Evolutionary conservation across 179 eudicot genomes (phyloP).

Genomic region (Patellifolia procumbens): DNA sequence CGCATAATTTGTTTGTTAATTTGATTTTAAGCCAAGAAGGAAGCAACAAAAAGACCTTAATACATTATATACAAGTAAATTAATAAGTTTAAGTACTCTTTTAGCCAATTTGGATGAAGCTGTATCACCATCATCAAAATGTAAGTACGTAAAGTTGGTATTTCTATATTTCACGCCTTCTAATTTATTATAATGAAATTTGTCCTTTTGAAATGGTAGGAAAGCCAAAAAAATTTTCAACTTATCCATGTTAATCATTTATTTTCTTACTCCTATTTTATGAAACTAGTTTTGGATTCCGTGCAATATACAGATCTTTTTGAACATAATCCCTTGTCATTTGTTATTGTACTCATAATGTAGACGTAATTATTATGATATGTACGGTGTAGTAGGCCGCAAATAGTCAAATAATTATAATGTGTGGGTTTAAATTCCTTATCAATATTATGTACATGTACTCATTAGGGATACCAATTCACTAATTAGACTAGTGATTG

Average conservation of each 20-base stretch:
- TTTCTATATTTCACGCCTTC: constrained; percentile 15
- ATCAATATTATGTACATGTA: too few relatives aligned
- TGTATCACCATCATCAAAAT: constrained; percentile 21
- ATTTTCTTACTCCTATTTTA: too few relatives aligned
- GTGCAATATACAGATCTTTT: too few relatives aligned
- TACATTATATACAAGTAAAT: not conserved
- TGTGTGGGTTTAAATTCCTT: too few relatives aligned
- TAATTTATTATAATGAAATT: constrained; percentile 1
- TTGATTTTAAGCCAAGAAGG: constrained; percentile 23
- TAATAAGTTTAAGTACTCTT: not conserved
- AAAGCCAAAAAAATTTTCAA: not conserved
- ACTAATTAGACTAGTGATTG: too few relatives aligned
- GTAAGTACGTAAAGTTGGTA: constrained; percentile 7
- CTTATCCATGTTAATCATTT: not conserved
- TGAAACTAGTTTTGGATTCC: constrained; percentile 1
- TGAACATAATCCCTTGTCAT: too few relatives aligned
- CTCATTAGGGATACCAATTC: too few relatives aligned
- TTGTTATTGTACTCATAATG: too few relatives aligned
- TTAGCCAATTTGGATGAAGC: constrained; percentile 17
- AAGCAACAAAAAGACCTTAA: not conserved
- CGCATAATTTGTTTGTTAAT: not conserved
- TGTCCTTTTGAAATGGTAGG: not conserved
- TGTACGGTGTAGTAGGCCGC: too few relatives aligned
- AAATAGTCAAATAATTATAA: too few relatives aligned
- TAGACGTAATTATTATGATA: too few relatives aligned